Base-by-base conservation (phyloP, 2,329 filamentous ascomycete genomes). In the Teratosphaeria gauchensis region DNA sequence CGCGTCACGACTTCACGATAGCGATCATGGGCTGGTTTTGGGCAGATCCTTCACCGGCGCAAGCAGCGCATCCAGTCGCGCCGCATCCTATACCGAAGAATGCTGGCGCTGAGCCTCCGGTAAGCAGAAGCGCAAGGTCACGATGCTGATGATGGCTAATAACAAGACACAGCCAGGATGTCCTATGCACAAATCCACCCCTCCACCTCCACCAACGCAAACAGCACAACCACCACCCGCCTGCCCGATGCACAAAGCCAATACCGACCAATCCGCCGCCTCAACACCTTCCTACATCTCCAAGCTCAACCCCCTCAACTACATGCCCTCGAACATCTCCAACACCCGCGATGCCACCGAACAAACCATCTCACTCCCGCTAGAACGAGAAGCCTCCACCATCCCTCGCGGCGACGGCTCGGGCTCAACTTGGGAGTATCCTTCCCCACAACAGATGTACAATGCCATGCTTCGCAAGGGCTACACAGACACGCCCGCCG, bases 391-490 rank as follows among this genome's bases (percentile, higher is more conserved):
- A 74, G 77, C 82, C 32, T 95, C 90, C 0, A 91, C 92, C 0
- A 99, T 99, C 66, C 94, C 94, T n/a, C 88, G 88, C 66, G 90
- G 89, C 68, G 85, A 88, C 66, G 77, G 75, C 60, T 82, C 84
- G 54, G 81, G 86, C 56, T 95, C 89, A 69, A 55, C 31, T 3
- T 99, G 94, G 94, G 94, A 97, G 75, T 99, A 99, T 72, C 94
- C 94, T 0, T 96, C 91, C 0, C 92, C 94, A 0, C 94, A 99
- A 77, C 94, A 99, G 75, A 99, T 99, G 94, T 99, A 97, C 80
- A 97, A 99, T 70, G 94, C 94, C 7, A 87, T 99, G 76, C 78
- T 97, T 62, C 87, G 94, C 63, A 99, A 99, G 76, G 94, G 94
- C 59, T 94, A 96, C 75, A 91, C 88, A 0, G 92, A 97, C 72